These are phyloP conservation scores for Mycena pura DNA, from an alignment of 768 basidiomycete genomes.

Conservation along the genomic window DNA sequence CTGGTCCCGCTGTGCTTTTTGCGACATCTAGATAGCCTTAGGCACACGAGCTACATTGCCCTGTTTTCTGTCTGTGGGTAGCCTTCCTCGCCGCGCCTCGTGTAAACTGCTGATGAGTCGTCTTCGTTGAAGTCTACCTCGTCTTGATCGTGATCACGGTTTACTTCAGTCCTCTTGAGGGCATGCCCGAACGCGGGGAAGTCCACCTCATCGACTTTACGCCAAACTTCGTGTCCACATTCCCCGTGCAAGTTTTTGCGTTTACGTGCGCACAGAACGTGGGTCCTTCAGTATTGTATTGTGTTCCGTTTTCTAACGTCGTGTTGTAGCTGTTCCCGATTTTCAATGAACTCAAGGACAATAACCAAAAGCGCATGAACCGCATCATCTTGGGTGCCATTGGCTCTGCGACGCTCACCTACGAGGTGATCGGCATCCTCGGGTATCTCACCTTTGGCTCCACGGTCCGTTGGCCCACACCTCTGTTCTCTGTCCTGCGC, in stretches of 20 bases:
- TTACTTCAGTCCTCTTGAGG: slow-evolving; percentile 77
- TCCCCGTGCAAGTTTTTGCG: slow-evolving; percentile 94
- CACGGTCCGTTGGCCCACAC: slow-evolving; percentile 53
- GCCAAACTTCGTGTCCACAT: slow-evolving; percentile 78
- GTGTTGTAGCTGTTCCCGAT: slow-evolving; percentile 82
- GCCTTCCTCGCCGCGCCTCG: neutral
- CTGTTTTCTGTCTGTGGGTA: slow-evolving; percentile 86
- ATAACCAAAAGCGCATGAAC: slow-evolving; percentile 86
- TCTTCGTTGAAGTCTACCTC: slow-evolving; percentile 63
- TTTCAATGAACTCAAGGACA: slow-evolving; percentile 87
- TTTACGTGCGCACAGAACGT: slow-evolving; percentile 96
- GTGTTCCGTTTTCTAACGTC: slow-evolving; percentile 14
- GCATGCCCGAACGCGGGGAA: slow-evolving; percentile 68
- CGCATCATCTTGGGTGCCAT: slow-evolving; percentile 87
- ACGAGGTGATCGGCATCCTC: slow-evolving; percentile 87
- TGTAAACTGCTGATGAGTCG: slow-evolving; percentile 8
- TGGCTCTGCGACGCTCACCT: slow-evolving; percentile 81
- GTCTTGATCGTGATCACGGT: slow-evolving; percentile 80
- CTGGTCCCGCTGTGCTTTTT: slow-evolving; percentile 86
- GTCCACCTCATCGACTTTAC: slow-evolving; percentile 77
- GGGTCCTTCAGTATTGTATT: slow-evolving; percentile 32
- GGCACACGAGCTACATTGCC: slow-evolving; percentile 91
- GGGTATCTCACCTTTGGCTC: slow-evolving; percentile 95
- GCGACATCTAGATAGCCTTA: slow-evolving; percentile 80
- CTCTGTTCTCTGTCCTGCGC: neutral